Base-by-base conservation (phyloP, 345 rosid genomes). In the Ceriops zippeliana region DNA sequence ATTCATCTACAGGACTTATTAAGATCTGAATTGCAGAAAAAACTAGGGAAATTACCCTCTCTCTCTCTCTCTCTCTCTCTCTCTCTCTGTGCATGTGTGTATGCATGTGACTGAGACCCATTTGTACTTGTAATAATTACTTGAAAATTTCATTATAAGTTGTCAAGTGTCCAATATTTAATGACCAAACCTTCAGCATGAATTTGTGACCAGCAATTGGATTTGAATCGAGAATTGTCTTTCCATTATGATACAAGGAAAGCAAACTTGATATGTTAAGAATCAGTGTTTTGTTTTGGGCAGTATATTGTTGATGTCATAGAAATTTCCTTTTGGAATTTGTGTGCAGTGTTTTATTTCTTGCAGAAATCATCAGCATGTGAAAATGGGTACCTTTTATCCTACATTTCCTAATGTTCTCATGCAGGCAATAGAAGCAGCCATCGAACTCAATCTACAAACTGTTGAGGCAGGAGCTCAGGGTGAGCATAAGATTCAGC, bases 391-490 rank as follows among this genome's bases (percentile, higher is more conserved):
- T 47, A 28, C 37, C 59, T 27, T 27, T 27, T 4, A 21, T 56
- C 59, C 64, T 27, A 20, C 46, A 7, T 37, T 4, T 19, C 24
- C 21, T 6, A 3, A 9, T 51, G 21, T 62, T 62, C 65, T n/a
- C 30, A 27, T 51, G 28, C 79, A 92, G 98, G 98, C 96, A 61
- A 92, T 92, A 49, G 98, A 92, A 83, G 98, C 96, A 63, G 98
- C 92, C 1, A 90, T 92, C 49, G 96, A 92, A 70, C 87, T 90
- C 65, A 76, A 85, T 74, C 81, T 92, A 17, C 80, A 71, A 35
- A 83, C 96, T 1, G 98, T 93, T 20, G 98, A 93, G 81, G 98
- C 98, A 6, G 97, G 98, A 80, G 98, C 98, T 65, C 98, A 93
- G 70, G 98, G 98, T 13, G 98, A 93, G 78, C 98, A 93, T 70